Evolutionary conservation across 108 stramenopile species (phyloP).

Genomic region (Nannochloropsis oceanica): DNA sequence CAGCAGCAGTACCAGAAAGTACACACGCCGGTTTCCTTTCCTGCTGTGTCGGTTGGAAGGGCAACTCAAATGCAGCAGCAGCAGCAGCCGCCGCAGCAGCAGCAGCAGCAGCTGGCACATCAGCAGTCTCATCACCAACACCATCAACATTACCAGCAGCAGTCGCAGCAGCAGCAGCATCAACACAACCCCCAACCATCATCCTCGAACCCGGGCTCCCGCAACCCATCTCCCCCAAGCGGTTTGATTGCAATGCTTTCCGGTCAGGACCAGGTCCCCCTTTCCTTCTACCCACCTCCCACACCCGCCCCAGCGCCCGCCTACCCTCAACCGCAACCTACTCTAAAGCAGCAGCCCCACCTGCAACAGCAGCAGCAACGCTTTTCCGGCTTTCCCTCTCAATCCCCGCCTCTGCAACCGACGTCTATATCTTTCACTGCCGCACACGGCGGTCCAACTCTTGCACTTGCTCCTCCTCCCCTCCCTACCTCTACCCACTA

Average conservation of each 20-base stretch:
- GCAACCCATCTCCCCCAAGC: not conserved
- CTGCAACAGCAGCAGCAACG: not conserved
- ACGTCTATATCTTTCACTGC: no score
- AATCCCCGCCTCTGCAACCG: no score
- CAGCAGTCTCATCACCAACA: not conserved
- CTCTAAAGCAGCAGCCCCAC: not conserved
- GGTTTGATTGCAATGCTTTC: not conserved
- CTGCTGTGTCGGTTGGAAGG: not conserved
- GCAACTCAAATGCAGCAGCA: not conserved
- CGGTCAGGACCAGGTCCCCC: not conserved
- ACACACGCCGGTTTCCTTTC: no score
- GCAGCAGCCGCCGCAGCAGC: not conserved
- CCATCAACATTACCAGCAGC: not conserved
- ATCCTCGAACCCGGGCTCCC: not conserved
- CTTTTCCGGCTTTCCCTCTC: no score
- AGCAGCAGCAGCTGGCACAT: not conserved
- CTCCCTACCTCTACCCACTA: no score
- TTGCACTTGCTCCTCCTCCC: no score
- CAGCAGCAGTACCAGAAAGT: not conserved
- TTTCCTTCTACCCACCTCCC: not conserved
- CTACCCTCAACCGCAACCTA: not conserved
- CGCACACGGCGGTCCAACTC: no score
- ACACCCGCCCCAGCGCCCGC: not conserved
- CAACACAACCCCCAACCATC: not conserved
- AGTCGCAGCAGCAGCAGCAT: not conserved